Evolutionary conservation across 306 rosid genomes (phyloP).

Genomic region (Gleditsia sinensis): DNA sequence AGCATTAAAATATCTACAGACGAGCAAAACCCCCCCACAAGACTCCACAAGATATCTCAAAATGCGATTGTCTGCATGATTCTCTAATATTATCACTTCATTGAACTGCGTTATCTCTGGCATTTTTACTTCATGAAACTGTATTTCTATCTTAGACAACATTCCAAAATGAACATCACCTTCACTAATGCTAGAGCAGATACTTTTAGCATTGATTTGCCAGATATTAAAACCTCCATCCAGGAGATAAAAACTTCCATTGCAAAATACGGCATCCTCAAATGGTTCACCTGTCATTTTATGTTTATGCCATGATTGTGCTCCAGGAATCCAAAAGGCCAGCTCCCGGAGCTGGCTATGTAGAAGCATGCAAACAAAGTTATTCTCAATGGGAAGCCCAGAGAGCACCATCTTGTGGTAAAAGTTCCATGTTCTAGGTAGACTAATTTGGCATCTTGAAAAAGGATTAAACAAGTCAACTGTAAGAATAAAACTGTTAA

Average conservation of each 20-base stretch:
- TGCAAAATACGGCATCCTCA: slow-evolving; percentile 64
- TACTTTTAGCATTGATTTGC: slow-evolving; percentile 39
- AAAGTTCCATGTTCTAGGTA: slow-evolving; percentile 62
- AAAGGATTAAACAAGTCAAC: slow-evolving; percentile 60
- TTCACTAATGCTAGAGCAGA: slow-evolving; percentile 24
- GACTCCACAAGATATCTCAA: slow-evolving; percentile 62
- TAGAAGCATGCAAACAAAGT: slow-evolving; percentile 57
- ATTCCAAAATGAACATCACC: slow-evolving; percentile 14
- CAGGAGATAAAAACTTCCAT: slow-evolving; percentile 59
- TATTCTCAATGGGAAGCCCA: slow-evolving; percentile 39
- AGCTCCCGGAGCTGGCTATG: slow-evolving; percentile 49
- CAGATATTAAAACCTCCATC: slow-evolving; percentile 43
- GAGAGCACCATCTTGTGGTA: slow-evolving; percentile 69
- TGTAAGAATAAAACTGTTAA: slow-evolving; percentile 43
- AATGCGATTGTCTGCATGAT: slow-evolving; percentile 22
- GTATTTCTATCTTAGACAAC: slow-evolving; percentile 36
- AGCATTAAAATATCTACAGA: slow-evolving; percentile 49
- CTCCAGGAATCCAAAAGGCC: slow-evolving; percentile 52
- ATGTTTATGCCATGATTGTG: slow-evolving; percentile 46
- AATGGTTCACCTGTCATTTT: slow-evolving; percentile 52
- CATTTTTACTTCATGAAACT: slow-evolving; percentile 43
- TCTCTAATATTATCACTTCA: background rate
- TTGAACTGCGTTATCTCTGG: slow-evolving; percentile 32
- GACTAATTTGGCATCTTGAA: slow-evolving; percentile 40
- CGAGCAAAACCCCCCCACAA: slow-evolving; percentile 55